Base-by-base conservation (phyloP, 345 rosid species). In the Camelina laxa region DNA sequence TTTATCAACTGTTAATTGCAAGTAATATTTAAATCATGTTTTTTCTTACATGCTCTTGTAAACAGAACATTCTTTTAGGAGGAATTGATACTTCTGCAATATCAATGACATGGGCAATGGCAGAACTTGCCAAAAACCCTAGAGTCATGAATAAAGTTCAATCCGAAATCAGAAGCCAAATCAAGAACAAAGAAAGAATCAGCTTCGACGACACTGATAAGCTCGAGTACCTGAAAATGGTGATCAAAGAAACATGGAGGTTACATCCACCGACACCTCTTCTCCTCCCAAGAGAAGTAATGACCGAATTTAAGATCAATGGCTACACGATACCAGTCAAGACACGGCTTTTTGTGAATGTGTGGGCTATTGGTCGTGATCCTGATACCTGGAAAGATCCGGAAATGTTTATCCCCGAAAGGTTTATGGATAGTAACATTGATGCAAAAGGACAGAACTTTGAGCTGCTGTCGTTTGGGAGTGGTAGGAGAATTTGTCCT, bases 321-420 rank as follows among this genome's bases (percentile, higher is more conserved):
- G 83, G 82, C 17, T 78, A 82, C 65, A 51, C 0, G 16, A 67
- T 86, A 15, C 14, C 65, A n/a, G 81, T 70, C 1, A 80, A 81
- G 72, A 81, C 84, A 1, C 27, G 56, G 10, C 75, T 87, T 54
- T 50, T 77, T 30, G 76, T 85, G 10, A 84, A 84, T 49, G 77
- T 58, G 2, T 87, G 87, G 87, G 91, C 82, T n/a, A 84, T 87
- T 0, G 88, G 82, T 0, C 69, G 90, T 68, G 86, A 85, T 63
- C 80, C 84, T 0, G 13, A 79, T 73, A n/a, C 57, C 0, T 73
- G 77, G 77, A 64, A 73, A 73, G 76, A 73, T 2, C 70, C 77
- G n/a, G 77, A 73, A 4, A 4, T 0, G 64, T 73, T 73, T 33
- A 27, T 73, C 6, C 70, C 77, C 0, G 77, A 73, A n/a, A 73